phyloP scores from a whole-genome alignment of 495 filamentous ascomycete species.

The Trypethelium eluteriae region DNA sequence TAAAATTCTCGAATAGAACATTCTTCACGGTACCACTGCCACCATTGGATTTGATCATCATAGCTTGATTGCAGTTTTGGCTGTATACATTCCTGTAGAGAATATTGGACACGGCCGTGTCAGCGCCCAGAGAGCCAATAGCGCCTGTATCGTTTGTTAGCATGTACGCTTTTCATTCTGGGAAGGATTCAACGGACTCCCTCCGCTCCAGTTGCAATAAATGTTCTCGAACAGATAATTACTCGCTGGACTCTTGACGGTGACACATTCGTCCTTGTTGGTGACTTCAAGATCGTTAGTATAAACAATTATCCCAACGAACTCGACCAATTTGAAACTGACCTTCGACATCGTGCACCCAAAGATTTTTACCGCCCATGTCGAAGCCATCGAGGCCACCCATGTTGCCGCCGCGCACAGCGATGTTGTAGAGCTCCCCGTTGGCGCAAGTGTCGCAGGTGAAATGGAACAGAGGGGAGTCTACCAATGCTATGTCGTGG shows the following conservation, averaged over 20 bases:
- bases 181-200: constrained; percentile 10
- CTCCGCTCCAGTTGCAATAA: constrained; percentile 52
- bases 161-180: too few relatives aligned
- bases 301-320: constrained; percentile 31
- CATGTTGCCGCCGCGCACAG: constrained; percentile 31
- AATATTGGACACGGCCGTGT: constrained; percentile 27
- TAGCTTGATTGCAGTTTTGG: constrained; percentile 47
- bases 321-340: constrained; percentile 35
- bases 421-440: constrained; percentile 35
- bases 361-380: constrained; percentile 32
- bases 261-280: constrained; percentile 47
- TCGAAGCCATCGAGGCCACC: constrained; percentile 37
- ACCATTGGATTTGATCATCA: constrained; percentile 56
- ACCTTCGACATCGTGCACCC: constrained; percentile 32
- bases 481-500: constrained; percentile 35
- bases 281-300: constrained; percentile 34
- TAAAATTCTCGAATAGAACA: constrained; percentile 49
- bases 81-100: constrained; percentile 33
- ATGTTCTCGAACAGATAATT: constrained; percentile 51
- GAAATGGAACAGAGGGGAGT: constrained; percentile 36
- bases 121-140: constrained; percentile 37
- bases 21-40: constrained; percentile 50
- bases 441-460: constrained; percentile 34
- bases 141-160: constrained; percentile 30
- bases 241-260: constrained; percentile 43